Evolutionary conservation across 352 stramenopile genomes (phyloP).

Genomic region (Globisporangium rhizosaccharum): DNA sequence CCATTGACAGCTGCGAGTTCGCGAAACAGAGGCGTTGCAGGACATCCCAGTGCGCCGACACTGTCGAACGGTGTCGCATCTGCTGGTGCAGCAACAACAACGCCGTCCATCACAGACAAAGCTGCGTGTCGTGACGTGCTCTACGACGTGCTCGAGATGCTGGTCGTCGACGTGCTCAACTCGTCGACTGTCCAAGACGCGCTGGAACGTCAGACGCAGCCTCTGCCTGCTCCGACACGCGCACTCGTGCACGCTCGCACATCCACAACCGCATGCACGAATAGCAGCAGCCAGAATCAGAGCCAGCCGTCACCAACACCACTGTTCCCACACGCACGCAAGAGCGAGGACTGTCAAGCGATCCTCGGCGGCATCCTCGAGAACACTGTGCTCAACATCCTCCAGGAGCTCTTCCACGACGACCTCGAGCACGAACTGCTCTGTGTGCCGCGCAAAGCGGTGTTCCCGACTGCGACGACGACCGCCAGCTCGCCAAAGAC

Average conservation of each 20-base stretch:
- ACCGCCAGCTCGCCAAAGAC: slow-evolving; percentile 9
- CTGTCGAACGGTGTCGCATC: neutral
- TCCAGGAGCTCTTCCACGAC: slow-evolving; percentile 79
- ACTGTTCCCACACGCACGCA: slow-evolving; percentile 24
- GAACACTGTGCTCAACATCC: slow-evolving; percentile 76
- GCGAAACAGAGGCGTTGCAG: neutral
- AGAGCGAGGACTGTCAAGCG: slow-evolving; percentile 57
- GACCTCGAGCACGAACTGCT: slow-evolving; percentile 65
- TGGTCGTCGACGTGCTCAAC: slow-evolving; percentile 55
- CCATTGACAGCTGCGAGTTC: slow-evolving; percentile 6
- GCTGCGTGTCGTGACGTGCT: slow-evolving; percentile 36
- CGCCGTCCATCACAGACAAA: slow-evolving; percentile 6
- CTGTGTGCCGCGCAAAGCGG: slow-evolving; percentile 52
- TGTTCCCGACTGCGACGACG: slow-evolving; percentile 31
- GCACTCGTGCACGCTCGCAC: slow-evolving; percentile 16
- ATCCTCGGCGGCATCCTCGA: slow-evolving; percentile 62
- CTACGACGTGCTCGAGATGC: slow-evolving; percentile 46
- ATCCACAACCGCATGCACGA: slow-evolving; percentile 7
- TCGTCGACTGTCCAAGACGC: slow-evolving; percentile 41
- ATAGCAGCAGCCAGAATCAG: neutral
- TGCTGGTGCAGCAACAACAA: neutral
- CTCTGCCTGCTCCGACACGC: slow-evolving; percentile 21
- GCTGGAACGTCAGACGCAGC: slow-evolving; percentile 30
- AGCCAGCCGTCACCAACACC: neutral
- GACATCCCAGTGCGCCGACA: neutral